Evolutionary conservation across 768 basidiomycete genomes (phyloP), one percentile per base, ranked within the genome.

Genomic region (Dendrothele bispora): DNA sequence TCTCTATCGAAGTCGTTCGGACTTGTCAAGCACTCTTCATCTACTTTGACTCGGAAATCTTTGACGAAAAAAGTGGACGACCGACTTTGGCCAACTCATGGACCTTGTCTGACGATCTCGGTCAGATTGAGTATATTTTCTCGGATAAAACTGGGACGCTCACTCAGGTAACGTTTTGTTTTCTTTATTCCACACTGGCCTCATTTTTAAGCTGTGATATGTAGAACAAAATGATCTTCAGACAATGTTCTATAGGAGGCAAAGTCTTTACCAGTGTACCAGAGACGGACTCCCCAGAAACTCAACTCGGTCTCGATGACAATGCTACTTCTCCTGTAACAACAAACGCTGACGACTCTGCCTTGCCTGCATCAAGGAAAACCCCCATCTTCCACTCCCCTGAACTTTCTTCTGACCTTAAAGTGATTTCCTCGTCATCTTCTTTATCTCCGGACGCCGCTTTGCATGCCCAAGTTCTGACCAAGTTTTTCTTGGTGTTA

Each of bases 121-220:
- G 97, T 14, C 95, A 99, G 68, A 92, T 98, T 57, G 85, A 99
- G 68, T 99, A 98, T 70, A 85, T 99, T 51, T 98, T 99, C 68
- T 94, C 91, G 5, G 95, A 99, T 73, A 99, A 99, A 69, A 99
- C 95, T 0, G 95, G 95, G 11, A 99, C 95, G 1, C 70, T 98
- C 49, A 98, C 95, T 0, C 92, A 94, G 72, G 86, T 78, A 61
- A 30, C 72, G 60, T 42, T 8, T 38, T 4, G 32, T 11, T 48
- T 25, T 44, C 14, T 24, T 12, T 15, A 43, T 22, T 10, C 5
- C 26, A 27, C 25, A 29, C 43, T 43, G 28, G n/a, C 24, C 6
- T 29, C 27, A 20, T 20, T 14, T 11, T 27, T 21, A n/a, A 36
- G 40, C 27, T 46, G 25, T 54, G 46, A 45, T 48, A 32, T 46